Evolutionary conservation across 139 green algal genomes (phyloP).

Genomic region (Chlamydomonas sp.): DNA sequence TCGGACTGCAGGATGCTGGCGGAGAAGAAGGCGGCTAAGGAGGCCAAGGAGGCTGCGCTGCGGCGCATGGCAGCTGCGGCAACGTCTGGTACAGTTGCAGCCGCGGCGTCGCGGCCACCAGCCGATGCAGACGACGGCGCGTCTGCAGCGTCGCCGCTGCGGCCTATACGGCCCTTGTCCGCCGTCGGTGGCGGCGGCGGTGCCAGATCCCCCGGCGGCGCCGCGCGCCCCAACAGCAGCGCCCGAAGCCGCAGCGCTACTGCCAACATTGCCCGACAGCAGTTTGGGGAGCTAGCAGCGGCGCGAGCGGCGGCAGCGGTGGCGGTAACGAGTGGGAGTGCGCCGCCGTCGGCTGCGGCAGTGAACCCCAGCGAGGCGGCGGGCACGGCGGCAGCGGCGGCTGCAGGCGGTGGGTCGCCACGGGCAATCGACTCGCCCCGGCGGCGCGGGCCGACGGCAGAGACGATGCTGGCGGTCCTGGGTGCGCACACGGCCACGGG

Average conservation of each 20-base stretch:
- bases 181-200: not conserved
- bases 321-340: not conserved
- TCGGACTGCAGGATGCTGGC: not conserved
- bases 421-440: no score
- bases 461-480: no score
- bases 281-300: slow-evolving; percentile 11
- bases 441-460: no score
- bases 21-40: not conserved
- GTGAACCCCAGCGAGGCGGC: no score
- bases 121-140: no score
- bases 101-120: no score
- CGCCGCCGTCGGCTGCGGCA: no score
- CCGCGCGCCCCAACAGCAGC: not conserved
- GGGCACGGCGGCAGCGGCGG: no score
- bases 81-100: not conserved
- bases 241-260: not conserved
- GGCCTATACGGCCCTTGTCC: no score
- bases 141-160: not conserved
- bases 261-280: not conserved
- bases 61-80: not conserved
- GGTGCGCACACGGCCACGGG: no score
- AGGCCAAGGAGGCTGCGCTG: slow-evolving; percentile 8
- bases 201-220: not conserved
- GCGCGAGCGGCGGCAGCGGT: not conserved
- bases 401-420: no score